Base-by-base conservation (phyloP, 805 yeast genomes). In the Candida ipomoeae region DNA sequence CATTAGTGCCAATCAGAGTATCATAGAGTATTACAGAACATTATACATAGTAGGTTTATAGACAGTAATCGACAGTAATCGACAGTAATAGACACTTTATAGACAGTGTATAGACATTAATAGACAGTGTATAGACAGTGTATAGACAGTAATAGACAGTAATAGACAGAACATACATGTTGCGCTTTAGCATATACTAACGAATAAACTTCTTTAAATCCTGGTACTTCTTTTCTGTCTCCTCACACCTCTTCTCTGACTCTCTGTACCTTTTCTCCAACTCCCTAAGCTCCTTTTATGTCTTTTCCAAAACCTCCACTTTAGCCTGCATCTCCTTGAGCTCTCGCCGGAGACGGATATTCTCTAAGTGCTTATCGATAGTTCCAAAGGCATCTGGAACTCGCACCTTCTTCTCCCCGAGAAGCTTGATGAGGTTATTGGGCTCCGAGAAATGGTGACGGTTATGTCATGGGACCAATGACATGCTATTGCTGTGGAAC, bases 321-420 rank as follows among this genome's bases (percentile, higher is more conserved):
- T 32, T 32, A 14, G 17, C 38, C 38, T 40, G 43, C 43, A 40
- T 26, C 34, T 42, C 45, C 38, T 42, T 42, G 17, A 63, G 64
- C 49, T 66, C 73, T 44, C 64, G 66, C 40, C 65, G 64, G 21
- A 73, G 61, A 44, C 76, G 59, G 3, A 74, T 66, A 47, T 72
- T 70, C 46, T 74, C 78, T 41, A 74, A 58, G 53, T 73, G 77
- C 50, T 70, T 74, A 55, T 74, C 78, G 17, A 74, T 68, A 5
- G 69, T 64, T 6, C 59, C 61, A 1, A 75, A 64, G 1, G 75
- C 64, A 53, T 71, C 75, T 41, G 71, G 58, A 3, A 34, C 5
- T 11, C 29, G 29, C 29, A 26, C 35, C 15, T 34, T 32, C 23
- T 35, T 44, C 31, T 36, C 38, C 18, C 20, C 40, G 38, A 71